Evolutionary conservation across 805 yeast genomes (phyloP).

Genomic region (Hanseniaspora hatyaiensis): DNA sequence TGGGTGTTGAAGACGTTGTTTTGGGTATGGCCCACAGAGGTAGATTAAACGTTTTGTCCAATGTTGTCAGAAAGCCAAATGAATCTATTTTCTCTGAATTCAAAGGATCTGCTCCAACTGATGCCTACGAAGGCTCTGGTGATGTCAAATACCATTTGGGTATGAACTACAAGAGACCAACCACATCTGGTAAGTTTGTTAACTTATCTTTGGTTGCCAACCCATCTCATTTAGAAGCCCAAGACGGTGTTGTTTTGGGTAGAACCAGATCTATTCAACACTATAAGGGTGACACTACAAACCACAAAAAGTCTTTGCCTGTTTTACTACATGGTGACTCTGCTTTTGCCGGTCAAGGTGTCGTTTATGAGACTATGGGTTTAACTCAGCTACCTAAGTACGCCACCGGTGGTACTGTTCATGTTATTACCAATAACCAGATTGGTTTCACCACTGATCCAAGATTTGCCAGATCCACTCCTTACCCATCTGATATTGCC

Average conservation of each 20-base stretch:
- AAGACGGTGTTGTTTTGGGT: slow-evolving; percentile 97
- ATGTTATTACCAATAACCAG: slow-evolving; percentile 92
- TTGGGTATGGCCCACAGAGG: slow-evolving; percentile 99
- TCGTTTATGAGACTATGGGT: slow-evolving; percentile 96
- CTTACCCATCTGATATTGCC: slow-evolving; percentile 95
- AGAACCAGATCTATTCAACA: slow-evolving; percentile 93
- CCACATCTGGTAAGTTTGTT: slow-evolving; percentile 93
- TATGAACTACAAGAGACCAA: slow-evolving; percentile 98
- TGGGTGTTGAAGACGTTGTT: slow-evolving; percentile 89
- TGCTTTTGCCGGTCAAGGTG: slow-evolving; percentile 98
- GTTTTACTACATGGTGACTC: slow-evolving; percentile 97
- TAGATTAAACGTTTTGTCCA: slow-evolving; percentile 91
- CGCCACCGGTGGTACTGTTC: slow-evolving; percentile 97
- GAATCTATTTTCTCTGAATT: slow-evolving; percentile 96
- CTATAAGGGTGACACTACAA: slow-evolving; percentile 75
- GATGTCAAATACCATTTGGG: slow-evolving; percentile 99
- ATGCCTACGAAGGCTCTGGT: slow-evolving; percentile 79
- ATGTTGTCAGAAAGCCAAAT: slow-evolving; percentile 96
- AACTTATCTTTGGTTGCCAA: slow-evolving; percentile 93
- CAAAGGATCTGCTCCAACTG: slow-evolving; percentile 70
- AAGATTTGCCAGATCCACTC: slow-evolving; percentile 90
- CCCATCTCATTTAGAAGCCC: slow-evolving; percentile 98
- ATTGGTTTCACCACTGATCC: slow-evolving; percentile 99
- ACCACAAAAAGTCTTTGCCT: slow-evolving; percentile 76
- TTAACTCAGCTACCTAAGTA: slow-evolving; percentile 84